phyloP scores from a whole-genome alignment of 345 rosid species.

The Turnera subulata region DNA sequence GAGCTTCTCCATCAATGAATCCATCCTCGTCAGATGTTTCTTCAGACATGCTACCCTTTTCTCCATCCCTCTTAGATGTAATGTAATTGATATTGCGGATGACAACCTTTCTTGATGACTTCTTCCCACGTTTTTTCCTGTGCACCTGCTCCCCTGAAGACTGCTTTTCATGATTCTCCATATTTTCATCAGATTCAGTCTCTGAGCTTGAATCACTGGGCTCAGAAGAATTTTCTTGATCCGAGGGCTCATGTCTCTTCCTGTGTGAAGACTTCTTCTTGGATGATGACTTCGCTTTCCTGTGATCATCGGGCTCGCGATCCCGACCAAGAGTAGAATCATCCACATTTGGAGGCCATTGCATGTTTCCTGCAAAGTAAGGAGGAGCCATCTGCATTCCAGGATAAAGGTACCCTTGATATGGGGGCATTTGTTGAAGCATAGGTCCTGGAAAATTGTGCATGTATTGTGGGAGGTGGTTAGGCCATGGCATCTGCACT shows the following conservation, averaged over 20 bases:
- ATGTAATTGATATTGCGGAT: slow-evolving; percentile 95
- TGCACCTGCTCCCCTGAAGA: slow-evolving; percentile 25
- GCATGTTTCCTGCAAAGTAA: slow-evolving; percentile 67
- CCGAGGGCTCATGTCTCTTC: slow-evolving; percentile 37
- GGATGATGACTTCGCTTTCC: slow-evolving; percentile 45
- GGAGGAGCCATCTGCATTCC: slow-evolving; percentile 74
- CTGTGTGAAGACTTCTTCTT: slow-evolving; percentile 49
- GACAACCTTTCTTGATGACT: slow-evolving; percentile 79
- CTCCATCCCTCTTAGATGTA: slow-evolving; percentile 73
- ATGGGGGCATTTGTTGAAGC: slow-evolving; percentile 56
- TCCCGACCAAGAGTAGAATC: slow-evolving; percentile 33
- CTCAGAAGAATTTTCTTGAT: slow-evolving; percentile 52
- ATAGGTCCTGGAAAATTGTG: slow-evolving; percentile 71
- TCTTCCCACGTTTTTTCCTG: slow-evolving; percentile 62
- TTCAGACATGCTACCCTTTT: slow-evolving; percentile 44
- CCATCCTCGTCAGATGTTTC: slow-evolving; percentile 61
- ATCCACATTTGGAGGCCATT: slow-evolving; percentile 70
- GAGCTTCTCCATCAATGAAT: slow-evolving; percentile 55
- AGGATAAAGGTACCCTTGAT: slow-evolving; percentile 62
- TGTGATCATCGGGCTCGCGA: slow-evolving; percentile 43
- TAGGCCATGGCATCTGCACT: slow-evolving; percentile 67
- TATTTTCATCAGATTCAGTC: slow-evolving; percentile 37
- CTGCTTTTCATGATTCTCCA: slow-evolving; percentile 22
- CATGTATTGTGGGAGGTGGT: slow-evolving; percentile 69
- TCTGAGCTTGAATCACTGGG: slow-evolving; percentile 44